Conservation (phyloP, 495 filamentous ascomycete genomes). For the Pseudevernia furfuracea region DNA sequence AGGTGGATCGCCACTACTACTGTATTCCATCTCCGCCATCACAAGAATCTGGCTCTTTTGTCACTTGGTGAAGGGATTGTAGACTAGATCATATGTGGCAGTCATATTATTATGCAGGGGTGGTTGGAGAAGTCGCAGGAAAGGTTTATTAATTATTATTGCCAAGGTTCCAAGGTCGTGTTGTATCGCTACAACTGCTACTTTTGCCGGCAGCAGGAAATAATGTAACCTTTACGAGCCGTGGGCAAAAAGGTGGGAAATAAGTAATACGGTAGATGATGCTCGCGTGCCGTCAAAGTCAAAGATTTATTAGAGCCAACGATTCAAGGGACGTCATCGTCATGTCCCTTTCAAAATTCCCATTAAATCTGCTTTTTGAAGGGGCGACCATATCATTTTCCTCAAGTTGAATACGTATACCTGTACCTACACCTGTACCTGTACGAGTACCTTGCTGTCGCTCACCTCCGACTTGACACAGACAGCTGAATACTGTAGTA, state of each 20-base stretch:
- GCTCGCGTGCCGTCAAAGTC: slow-evolving; percentile 7
- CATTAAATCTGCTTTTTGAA: too few species aligned
- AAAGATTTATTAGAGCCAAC: background rate
- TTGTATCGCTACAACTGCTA: background rate
- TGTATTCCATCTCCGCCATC: slow-evolving; percentile 4
- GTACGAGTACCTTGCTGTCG: background rate
- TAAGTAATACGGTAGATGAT: too few species aligned
- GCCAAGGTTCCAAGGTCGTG: background rate
- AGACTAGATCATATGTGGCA: background rate
- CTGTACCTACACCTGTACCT: too few species aligned
- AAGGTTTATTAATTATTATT: background rate
- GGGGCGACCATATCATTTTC: too few species aligned
- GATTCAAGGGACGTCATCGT: background rate
- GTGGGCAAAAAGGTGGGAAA: background rate
- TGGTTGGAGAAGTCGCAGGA: background rate
- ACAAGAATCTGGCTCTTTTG: too few species aligned
- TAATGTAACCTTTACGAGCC: background rate
- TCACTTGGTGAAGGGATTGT: background rate
- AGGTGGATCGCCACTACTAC: slow-evolving; percentile 6
- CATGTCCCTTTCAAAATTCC: background rate
- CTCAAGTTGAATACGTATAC: too few species aligned
- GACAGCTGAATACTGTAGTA: background rate
- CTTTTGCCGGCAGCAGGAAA: background rate
- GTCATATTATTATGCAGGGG: background rate
- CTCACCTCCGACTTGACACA: background rate